phyloP scores from a whole-genome alignment of 768 basidiomycete species.

The Tulasnella sp. region DNA sequence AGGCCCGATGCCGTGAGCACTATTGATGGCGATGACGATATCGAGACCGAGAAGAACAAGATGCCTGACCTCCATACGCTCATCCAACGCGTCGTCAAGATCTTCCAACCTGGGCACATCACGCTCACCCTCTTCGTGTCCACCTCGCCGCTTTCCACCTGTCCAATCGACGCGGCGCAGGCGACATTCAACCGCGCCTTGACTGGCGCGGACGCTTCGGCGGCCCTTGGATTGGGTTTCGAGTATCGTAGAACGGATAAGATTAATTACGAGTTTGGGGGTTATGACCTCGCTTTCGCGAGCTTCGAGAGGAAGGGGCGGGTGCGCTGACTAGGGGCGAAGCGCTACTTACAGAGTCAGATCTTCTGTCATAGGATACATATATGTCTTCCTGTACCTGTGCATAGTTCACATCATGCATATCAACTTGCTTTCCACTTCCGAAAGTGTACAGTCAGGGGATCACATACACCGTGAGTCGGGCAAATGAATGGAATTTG shows the following conservation, averaged over 20 bases:
- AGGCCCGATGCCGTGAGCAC: constrained; percentile 32
- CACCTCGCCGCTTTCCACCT: constrained; percentile 20
- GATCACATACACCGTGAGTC: too few species aligned
- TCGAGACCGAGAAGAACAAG: constrained; percentile 13
- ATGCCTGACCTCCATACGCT: constrained; percentile 73
- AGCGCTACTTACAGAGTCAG: too few species aligned
- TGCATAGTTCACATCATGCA: too few species aligned
- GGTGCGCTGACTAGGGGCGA: not conserved
- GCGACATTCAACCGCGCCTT: constrained; percentile 60
- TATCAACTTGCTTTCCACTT: too few species aligned
- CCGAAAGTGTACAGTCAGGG: too few species aligned
- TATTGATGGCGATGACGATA: constrained; percentile 20
- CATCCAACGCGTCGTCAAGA: constrained; percentile 76
- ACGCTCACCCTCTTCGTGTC: constrained; percentile 84
- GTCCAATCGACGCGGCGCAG: constrained; percentile 58
- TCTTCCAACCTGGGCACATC: constrained; percentile 83
- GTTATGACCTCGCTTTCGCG: constrained; percentile 82
- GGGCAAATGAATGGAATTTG: too few species aligned
- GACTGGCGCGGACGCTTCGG: constrained; percentile 23
- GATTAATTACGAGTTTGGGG: constrained; percentile 96
- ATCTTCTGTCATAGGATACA: too few species aligned
- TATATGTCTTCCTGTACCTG: too few species aligned
- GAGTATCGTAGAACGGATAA: constrained; percentile 80
- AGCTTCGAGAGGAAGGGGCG: constrained; percentile 47
- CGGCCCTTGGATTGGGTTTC: constrained; percentile 12